Evolutionary conservation across 2,329 filamentous ascomycete species (phyloP), one percentile per base, ranked within the genome.

Genomic region (Fusarium pseudoanthophilum): DNA sequence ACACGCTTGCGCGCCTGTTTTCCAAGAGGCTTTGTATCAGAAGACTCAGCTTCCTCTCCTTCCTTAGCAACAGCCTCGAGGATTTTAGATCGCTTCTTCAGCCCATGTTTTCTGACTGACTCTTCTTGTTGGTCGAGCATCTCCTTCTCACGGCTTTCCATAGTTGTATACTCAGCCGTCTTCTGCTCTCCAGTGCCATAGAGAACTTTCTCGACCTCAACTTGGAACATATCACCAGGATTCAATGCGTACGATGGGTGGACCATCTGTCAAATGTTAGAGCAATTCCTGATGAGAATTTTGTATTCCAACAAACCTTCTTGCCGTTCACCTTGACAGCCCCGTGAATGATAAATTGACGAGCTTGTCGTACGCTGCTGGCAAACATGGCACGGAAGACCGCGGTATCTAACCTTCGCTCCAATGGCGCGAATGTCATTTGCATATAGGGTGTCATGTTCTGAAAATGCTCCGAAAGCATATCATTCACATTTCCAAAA

Each of bases 151-250:
- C 80, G 75, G 28, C 74, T 80, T 58, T 78, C 68, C n/a, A 73
- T 69, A 18, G 80, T 60, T 7, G 68, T 64, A 26, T 72, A 64
- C 59, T 78, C 64, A 7, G 59, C 71, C 75, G 87, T 82, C 83
- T 95, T 96, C 55, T 89, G 88, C 32, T 89, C 87, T 66, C 96
- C 96, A 2, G 95, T 97, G 39, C 94, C 95, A 78, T 89, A 95
- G 83, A 99, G 88, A 64, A 99, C 96, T 77, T 92, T 91, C 43
- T 97, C 94, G 40, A 93, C 88, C 26, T 98, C 93, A 77, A 99
- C 95, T 81, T 97, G 94, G 87, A 99, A 99, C 91, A 99, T 94
- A 82, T 99, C 96, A 76, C 96, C 96, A 6, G 96, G 97, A 82
- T 99, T 99, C 43, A 99, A 89, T 74, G 95, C 91, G 82, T 99